These are phyloP conservation scores for Kernera saxatilis DNA, from an alignment of 345 rosid genomes.

Conservation along the genomic window DNA sequence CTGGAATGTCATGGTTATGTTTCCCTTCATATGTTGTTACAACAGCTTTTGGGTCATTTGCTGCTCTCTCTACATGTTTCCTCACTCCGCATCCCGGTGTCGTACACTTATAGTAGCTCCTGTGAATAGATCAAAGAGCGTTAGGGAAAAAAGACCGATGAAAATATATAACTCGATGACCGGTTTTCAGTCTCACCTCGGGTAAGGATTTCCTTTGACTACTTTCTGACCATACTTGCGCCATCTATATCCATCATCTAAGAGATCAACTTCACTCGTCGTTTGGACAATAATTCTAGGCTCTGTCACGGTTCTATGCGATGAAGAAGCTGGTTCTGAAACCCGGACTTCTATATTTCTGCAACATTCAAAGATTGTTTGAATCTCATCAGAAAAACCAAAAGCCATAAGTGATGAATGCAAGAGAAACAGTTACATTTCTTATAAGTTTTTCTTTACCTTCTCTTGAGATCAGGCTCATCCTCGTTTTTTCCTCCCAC, in stretches of 20 bases:
- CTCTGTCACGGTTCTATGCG: constrained; percentile 64
- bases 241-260: constrained; percentile 94
- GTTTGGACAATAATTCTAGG: constrained; percentile 88
- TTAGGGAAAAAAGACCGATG: not conserved
- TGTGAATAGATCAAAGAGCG: constrained; percentile 21
- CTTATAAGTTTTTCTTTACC: constrained; percentile 23
- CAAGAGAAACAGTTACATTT: not conserved
- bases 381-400: not conserved
- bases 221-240: constrained; percentile 95
- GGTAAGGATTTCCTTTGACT: constrained; percentile 90
- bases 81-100: constrained; percentile 75
- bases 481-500: constrained; percentile 44
- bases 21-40: constrained; percentile 92
- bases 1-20: constrained; percentile 81
- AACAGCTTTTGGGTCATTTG: constrained; percentile 81
- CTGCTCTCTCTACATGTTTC: constrained; percentile 91
- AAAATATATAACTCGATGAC: not conserved
- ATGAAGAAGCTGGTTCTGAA: constrained; percentile 43
- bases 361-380: constrained; percentile 20
- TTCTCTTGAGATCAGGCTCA: constrained; percentile 70
- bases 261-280: constrained; percentile 85
- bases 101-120: constrained; percentile 95
- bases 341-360: constrained; percentile 50
- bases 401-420: not conserved
- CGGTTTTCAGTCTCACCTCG: constrained; percentile 41